A percentile compares a stretch with the other conserved stretches of the same genome.
phyloP scores from a whole-genome alignment of 352 stramenopile genomes.

The Phytopythium delawarense region DNA sequence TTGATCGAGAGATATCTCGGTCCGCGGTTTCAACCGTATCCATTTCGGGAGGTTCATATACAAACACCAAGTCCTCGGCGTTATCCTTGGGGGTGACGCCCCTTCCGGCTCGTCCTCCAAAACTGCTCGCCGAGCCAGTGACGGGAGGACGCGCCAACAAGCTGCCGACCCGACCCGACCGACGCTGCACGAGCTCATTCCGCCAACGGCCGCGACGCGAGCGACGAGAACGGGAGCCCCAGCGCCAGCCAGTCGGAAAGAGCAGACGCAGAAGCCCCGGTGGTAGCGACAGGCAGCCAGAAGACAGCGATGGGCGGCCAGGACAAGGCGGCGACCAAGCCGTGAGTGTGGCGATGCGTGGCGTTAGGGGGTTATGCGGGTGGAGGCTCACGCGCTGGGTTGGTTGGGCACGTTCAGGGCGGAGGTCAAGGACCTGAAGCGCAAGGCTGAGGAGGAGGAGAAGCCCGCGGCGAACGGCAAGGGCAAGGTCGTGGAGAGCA shows the following conservation, averaged over 20 bases:
- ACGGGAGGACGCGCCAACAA: neutral
- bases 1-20: neutral
- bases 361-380: neutral
- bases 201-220: conserved; percentile 5
- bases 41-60: conserved; percentile 6
- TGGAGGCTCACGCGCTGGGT: neutral
- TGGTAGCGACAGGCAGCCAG: neutral
- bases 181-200: neutral
- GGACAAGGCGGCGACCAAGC: conserved; percentile 31
- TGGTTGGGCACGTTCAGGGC: conserved; percentile 12
- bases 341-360: conserved; percentile 23
- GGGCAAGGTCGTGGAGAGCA: conserved; percentile 23
- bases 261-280: neutral
- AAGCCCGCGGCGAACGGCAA: conserved; percentile 16
- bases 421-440: conserved; percentile 38
- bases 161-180: neutral
- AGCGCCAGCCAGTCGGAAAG: neutral
- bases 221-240: neutral
- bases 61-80: neutral
- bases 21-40: neutral
- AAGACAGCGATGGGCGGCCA: conserved; percentile 26
- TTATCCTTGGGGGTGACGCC: conserved; percentile 1
- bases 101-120: neutral
- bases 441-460: conserved; percentile 35
- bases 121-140: neutral